phyloP scores from a whole-genome alignment of 352 stramenopile genomes.

The Blastocystis sp. region DNA sequence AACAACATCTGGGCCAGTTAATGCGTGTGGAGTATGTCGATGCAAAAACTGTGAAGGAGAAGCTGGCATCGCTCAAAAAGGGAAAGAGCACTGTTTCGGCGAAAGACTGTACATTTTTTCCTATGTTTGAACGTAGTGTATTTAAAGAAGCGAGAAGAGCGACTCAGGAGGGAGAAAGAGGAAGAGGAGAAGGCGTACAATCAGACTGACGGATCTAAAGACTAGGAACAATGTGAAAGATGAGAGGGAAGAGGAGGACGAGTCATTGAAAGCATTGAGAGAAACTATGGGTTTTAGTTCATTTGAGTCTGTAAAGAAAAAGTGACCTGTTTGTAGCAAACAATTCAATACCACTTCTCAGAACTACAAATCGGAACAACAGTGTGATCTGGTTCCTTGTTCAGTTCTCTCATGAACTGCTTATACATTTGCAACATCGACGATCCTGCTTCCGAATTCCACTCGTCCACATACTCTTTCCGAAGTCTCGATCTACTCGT shows the following conservation, averaged over 20 bases:
- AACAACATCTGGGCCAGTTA: constrained; percentile 80
- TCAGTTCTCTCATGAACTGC: not conserved
- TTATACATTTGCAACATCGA: constrained; percentile 1
- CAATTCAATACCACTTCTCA: not conserved
- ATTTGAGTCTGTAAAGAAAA: constrained; percentile 22
- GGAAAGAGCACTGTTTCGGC: constrained; percentile 77
- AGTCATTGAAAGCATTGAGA: not conserved
- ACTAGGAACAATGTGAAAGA: not conserved
- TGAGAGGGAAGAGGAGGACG: not conserved
- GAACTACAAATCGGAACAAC: not conserved
- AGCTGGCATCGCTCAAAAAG: constrained; percentile 70
- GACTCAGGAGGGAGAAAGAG: constrained; percentile 71
- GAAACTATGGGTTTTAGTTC: constrained; percentile 27
- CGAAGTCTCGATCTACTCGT: not conserved
- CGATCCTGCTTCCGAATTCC: not conserved
- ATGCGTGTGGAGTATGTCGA: constrained; percentile 77
- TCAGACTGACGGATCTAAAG: constrained; percentile 73
- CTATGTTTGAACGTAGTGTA: constrained; percentile 21
- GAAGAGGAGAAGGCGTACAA: constrained; percentile 76
- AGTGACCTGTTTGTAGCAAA: not conserved
- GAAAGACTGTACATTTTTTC: constrained; percentile 69
- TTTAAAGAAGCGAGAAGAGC: constrained; percentile 47
- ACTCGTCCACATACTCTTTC: not conserved
- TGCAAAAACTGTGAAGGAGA: constrained; percentile 43
- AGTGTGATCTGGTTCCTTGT: not conserved